Base-by-base conservation (phyloP, 2,329 filamentous ascomycete genomes). In the Arachnopeziza araneosa region DNA sequence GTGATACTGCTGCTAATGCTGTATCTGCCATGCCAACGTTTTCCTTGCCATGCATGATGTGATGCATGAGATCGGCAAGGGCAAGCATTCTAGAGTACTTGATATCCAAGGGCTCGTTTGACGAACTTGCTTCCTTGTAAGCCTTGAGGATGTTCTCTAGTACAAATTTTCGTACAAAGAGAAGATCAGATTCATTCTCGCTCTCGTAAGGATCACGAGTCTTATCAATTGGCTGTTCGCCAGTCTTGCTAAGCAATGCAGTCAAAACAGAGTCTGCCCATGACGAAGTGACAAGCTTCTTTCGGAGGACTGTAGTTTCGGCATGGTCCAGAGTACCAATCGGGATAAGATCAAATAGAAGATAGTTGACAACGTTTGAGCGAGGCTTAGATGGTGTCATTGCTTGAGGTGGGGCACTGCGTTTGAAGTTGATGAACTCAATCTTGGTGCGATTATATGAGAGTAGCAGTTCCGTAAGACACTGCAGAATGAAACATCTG, bases 401-500 rank as follows among this genome's bases (percentile, higher is more conserved):
- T 12, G 88, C 88, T 67, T 91, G 88, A 52, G 91, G 83, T 53
- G 93, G 91, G 7, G 91, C 88, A 71, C 93, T 96, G 62, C 93
- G 88, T 66, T 96, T 98, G 77, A 97, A 99, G 74, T 97, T 98
- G 78, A 99, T 97, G 72, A 99, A 98, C 72, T 99, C 96, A 51
- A 99, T 85, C 80, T 99, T 99, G 9, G 92, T 91, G 57, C 92
- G 87, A 67, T 92, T 96, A 77, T 98, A 99, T 70, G 89, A 96
- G 60, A 90, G 87, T 17, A 99, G 80, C 17, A 99, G 83, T 74
- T 99, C 95, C 0, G 91, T 88, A 49, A 99, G 79, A 70, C 93
- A 96, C 71, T 95, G 92, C 32, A 99, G 82, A 56, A 99, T 78
- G 78, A 98, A 97, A 77, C 93, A 97, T 54, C 95, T 86, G 71